phyloP scores from a whole-genome alignment of 1,284 basidiomycete species.

The Mycena citricolor region DNA sequence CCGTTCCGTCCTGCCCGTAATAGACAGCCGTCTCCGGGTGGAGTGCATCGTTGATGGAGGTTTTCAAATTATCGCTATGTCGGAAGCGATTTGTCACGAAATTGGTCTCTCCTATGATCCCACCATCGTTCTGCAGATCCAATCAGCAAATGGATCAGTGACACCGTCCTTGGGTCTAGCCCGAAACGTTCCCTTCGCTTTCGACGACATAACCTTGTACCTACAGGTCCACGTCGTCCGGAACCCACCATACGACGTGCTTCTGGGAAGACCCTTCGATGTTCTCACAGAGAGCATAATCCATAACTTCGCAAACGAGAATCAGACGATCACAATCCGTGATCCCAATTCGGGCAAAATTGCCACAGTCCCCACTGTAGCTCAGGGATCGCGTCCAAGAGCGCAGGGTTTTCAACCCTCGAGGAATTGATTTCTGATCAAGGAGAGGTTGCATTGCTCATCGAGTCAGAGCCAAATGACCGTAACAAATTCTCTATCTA shows the following conservation, averaged over 20 bases:
- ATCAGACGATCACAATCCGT: slow-evolving; percentile 13
- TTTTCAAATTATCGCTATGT: slow-evolving; percentile 4
- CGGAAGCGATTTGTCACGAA: neutral
- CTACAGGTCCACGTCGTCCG: slow-evolving; percentile 19
- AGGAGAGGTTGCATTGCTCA: slow-evolving; percentile 18
- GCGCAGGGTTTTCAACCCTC: slow-evolving; percentile 17
- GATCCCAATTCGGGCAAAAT: slow-evolving; percentile 10
- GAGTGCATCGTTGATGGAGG: slow-evolving; percentile 1
- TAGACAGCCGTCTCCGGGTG: slow-evolving; percentile 6
- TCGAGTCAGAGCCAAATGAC: slow-evolving; percentile 3
- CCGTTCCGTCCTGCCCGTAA: slow-evolving; percentile 7
- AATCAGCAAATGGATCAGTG: slow-evolving; percentile 9
- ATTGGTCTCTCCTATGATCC: neutral
- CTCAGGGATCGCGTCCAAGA: slow-evolving; percentile 15
- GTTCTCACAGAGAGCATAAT: slow-evolving; percentile 6
- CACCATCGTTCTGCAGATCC: neutral
- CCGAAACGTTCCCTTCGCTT: slow-evolving; percentile 14
- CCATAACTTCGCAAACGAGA: slow-evolving; percentile 4
- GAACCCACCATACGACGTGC: slow-evolving; percentile 4
- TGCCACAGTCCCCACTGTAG: slow-evolving; percentile 12
- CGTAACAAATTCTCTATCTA: slow-evolving; percentile 5
- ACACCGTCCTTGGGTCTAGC: slow-evolving; percentile 15
- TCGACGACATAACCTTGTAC: slow-evolving; percentile 12
- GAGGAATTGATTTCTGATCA: slow-evolving; percentile 23
- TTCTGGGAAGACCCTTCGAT: slow-evolving; percentile 14